Percentiles rank a stretch among this genome's conserved stretches.
These are phyloP conservation scores for Marasmius sp. DNA, from an alignment of 1,284 basidiomycete genomes.

Conservation along the genomic window DNA sequence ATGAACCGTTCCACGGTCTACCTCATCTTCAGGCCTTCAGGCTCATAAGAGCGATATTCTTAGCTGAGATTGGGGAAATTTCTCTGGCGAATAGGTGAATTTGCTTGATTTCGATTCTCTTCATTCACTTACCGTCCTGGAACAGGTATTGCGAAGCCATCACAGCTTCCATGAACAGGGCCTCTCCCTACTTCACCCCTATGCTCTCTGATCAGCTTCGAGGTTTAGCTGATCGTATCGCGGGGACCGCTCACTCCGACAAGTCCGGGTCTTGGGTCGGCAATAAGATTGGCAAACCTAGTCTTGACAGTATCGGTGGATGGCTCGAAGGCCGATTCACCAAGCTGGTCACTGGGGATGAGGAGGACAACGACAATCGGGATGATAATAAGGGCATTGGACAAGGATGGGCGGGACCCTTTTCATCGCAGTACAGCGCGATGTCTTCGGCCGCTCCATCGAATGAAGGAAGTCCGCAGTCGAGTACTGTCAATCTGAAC, in stretches of 20 bases:
- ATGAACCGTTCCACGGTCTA: conserved; percentile 82
- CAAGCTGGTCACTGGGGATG: conserved; percentile 94
- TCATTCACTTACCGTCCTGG: conserved; percentile 1
- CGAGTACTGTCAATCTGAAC: conserved; percentile 50
- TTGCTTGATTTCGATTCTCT: neutral
- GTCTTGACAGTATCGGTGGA: conserved; percentile 88
- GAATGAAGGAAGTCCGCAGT: conserved; percentile 69
- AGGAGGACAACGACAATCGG: conserved; percentile 40
- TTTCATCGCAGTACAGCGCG: conserved; percentile 85
- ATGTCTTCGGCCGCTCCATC: conserved; percentile 84
- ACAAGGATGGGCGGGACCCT: conserved; percentile 72
- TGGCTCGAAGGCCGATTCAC: conserved; percentile 95
- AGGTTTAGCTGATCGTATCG: conserved; percentile 80
- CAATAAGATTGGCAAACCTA: conserved; percentile 82
- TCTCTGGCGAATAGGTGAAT: conserved; percentile 71
- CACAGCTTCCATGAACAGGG: conserved; percentile 61
- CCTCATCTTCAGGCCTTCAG: conserved; percentile 90
- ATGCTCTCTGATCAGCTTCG: conserved; percentile 78
- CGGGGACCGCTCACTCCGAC: conserved; percentile 72
- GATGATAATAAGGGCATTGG: conserved; percentile 42
- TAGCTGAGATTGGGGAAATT: conserved; percentile 82
- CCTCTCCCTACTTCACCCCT: conserved; percentile 69
- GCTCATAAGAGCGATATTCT: conserved; percentile 73
- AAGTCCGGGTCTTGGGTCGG: conserved; percentile 81
- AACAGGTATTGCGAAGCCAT: conserved; percentile 93